Conservation (phyloP, 1,284 basidiomycete genomes). For the Pseudozyma pruni region DNA sequence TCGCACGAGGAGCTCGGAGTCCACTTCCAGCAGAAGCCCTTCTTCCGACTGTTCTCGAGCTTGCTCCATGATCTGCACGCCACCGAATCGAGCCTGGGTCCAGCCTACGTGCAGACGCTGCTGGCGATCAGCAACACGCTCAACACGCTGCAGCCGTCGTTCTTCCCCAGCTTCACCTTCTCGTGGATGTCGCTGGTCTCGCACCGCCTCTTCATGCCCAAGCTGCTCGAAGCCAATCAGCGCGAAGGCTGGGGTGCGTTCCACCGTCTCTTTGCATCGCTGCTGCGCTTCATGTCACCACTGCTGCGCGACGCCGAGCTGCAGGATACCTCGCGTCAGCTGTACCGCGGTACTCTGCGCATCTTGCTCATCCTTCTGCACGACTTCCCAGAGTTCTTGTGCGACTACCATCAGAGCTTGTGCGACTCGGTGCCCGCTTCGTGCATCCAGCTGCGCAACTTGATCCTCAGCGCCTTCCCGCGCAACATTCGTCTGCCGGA, state of each 20-base stretch:
- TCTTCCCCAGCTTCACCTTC: constrained; percentile 97
- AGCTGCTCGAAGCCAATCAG: constrained; percentile 83
- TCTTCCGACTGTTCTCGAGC: constrained; percentile 98
- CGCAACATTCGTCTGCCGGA: constrained; percentile 82
- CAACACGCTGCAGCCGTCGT: constrained; percentile 93
- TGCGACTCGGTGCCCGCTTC: constrained; percentile 90
- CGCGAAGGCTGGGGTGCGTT: constrained; percentile 94
- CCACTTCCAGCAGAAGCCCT: constrained; percentile 95
- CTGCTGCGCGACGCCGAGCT: constrained; percentile 87
- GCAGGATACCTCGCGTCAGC: constrained; percentile 82
- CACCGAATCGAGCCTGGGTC: constrained; percentile 81
- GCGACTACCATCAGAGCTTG: constrained; percentile 94
- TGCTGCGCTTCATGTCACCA: constrained; percentile 92
- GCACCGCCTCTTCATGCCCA: constrained; percentile 96
- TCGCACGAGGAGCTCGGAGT: constrained; percentile 92
- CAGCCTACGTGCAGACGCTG: constrained; percentile 89
- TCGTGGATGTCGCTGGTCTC: constrained; percentile 98
- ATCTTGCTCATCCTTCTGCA: constrained; percentile 93
- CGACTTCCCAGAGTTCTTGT: constrained; percentile 98
- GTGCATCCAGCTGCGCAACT: constrained; percentile 95
- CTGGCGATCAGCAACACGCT: constrained; percentile 90
- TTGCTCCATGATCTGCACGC: constrained; percentile 88
- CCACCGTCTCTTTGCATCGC: constrained; percentile 89
- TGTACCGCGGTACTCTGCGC: constrained; percentile 92
- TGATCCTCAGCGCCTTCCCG: constrained; percentile 97